A percentile compares a stretch with the other conserved stretches of the same genome.
Evolutionary conservation across 805 yeast genomes (phyloP).

Genomic region (Kazachstania psychrophila): DNA sequence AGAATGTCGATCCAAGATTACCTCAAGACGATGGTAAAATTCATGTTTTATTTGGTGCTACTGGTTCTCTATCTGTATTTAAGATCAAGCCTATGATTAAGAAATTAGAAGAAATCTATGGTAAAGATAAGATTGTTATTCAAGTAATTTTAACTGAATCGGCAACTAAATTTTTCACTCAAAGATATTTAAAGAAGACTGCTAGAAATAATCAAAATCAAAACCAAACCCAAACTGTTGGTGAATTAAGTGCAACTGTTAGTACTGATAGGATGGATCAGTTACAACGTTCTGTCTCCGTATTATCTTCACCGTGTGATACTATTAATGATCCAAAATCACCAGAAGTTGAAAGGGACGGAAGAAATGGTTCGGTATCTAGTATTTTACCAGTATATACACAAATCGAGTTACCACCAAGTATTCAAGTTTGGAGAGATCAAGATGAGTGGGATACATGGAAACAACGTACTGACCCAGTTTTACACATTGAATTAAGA

Average conservation of each 20-base stretch:
- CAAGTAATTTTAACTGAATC: conserved; percentile 79
- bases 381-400: too few species aligned
- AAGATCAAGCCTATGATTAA: conserved; percentile 72
- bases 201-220: conserved; percentile 3
- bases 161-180: conserved; percentile 60
- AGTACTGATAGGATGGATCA: background rate
- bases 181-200: conserved; percentile 13
- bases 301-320: too few species aligned
- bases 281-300: too few species aligned
- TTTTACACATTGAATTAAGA: conserved; percentile 84
- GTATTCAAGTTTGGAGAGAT: conserved; percentile 84
- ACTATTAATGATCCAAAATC: background rate
- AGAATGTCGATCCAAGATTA: conserved; percentile 51
- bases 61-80: conserved; percentile 80
- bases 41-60: conserved; percentile 78
- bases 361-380: background rate
- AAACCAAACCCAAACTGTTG: background rate
- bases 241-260: background rate
- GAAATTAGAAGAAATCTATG: conserved; percentile 73
- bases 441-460: conserved; percentile 88
- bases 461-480: conserved; percentile 75
- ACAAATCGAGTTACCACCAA: conserved; percentile 49
- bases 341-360: background rate
- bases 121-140: conserved; percentile 64
- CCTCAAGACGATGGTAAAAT: conserved; percentile 80